A percentile compares a stretch with the other conserved stretches of the same genome.
phyloP scores from a whole-genome alignment of 2,329 filamentous ascomycete species.

The Fusarium sp. region DNA sequence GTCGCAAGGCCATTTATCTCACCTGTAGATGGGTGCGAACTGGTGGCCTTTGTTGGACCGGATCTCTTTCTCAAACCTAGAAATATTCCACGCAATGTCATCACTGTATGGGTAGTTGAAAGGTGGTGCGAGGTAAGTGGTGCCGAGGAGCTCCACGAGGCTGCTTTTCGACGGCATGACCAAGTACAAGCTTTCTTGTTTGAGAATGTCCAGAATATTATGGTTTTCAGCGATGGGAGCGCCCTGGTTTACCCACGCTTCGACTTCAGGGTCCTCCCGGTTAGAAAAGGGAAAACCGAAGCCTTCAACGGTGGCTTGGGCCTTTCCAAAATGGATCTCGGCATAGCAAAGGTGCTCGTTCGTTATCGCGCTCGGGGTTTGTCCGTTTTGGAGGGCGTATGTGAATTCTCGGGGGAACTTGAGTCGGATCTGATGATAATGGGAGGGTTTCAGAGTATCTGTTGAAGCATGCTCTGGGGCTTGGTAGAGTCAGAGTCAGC shows the following conservation, averaged over 20 bases:
- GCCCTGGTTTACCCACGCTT: slow-evolving; percentile 11
- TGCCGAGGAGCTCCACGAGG: neutral
- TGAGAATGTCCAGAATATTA: neutral
- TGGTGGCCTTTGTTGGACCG: neutral
- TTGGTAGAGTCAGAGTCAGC: neutral
- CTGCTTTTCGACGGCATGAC: neutral
- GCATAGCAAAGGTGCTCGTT: neutral
- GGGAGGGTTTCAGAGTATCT: neutral
- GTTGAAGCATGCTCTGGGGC: neutral
- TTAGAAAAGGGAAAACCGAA: slow-evolving; percentile 13
- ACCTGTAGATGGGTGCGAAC: neutral
- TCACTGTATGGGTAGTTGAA: neutral
- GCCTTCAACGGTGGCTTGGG: neutral
- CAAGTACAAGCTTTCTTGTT: neutral
- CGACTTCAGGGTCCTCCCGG: neutral
- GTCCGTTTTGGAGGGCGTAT: neutral
- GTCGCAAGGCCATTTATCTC: fast-evolving
- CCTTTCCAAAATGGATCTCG: neutral
- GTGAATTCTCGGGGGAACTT: neutral
- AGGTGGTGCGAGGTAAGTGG: neutral
- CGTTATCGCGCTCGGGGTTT: neutral
- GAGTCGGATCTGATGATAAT: neutral
- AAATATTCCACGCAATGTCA: fast-evolving
- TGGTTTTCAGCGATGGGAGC: neutral
- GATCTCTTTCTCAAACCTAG: neutral